These are phyloP conservation scores for Wakefieldia striispora DNA, from an alignment of 768 basidiomycete species.

Conservation along the genomic window DNA sequence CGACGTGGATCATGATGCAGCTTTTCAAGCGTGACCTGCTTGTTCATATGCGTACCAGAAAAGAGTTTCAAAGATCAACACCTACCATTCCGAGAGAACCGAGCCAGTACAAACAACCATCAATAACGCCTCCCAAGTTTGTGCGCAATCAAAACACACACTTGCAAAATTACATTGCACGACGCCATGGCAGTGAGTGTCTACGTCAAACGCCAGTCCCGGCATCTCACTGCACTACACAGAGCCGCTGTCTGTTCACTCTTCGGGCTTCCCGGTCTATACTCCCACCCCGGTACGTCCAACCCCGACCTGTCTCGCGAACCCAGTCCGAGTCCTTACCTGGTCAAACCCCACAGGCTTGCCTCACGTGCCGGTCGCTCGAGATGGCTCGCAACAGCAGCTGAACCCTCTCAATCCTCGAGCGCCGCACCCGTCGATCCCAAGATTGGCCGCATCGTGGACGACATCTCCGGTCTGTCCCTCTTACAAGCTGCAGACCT, in stretches of 20 bases:
- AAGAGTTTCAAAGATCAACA: too few species aligned
- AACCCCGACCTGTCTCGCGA: background rate
- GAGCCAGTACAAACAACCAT: constrained; percentile 11
- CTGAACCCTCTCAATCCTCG: constrained; percentile 43
- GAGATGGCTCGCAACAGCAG: constrained; percentile 55
- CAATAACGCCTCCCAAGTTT: constrained; percentile 25
- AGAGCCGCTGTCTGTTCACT: constrained; percentile 23
- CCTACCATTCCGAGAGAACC: too few species aligned
- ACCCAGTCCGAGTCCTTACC: too few species aligned
- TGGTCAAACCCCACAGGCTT: constrained; percentile 11
- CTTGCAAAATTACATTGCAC: constrained; percentile 1
- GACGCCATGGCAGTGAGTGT: constrained; percentile 27
- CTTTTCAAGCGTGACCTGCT: too few species aligned
- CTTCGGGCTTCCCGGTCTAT: constrained; percentile 19
- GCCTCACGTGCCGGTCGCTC: constrained; percentile 34
- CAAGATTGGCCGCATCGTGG: constrained; percentile 78
- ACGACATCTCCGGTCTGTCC: constrained; percentile 86
- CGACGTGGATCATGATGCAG: too few species aligned
- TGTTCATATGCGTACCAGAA: too few species aligned
- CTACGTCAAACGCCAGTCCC: background rate
- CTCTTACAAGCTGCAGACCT: constrained; percentile 95
- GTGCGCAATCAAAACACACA: constrained; percentile 10
- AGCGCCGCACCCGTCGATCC: constrained; percentile 51
- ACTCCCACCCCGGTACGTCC: constrained; percentile 13
- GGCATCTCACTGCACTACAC: background rate